Base-by-base conservation (phyloP, 208 protist species). In the Wallacemonas collosoma region DNA sequence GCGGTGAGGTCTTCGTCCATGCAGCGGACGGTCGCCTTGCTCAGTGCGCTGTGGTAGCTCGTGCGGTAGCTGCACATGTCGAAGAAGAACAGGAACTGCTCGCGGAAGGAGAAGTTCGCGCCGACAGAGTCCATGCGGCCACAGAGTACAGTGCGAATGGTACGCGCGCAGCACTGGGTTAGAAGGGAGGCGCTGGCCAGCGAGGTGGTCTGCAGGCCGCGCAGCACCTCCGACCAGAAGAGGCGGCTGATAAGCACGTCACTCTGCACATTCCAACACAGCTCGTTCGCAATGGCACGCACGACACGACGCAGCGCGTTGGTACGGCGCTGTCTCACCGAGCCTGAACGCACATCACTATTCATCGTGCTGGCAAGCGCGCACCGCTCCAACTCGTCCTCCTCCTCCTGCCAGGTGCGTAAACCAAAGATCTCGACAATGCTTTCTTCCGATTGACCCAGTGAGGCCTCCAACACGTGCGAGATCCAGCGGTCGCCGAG, bases 1-100 rank as follows among this genome's bases (percentile, higher is more conserved):
- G 77, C 15, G 35, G 68, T 74, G 72, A 88, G 78, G 36, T 75
- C 38, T 1, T 83, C 67, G n/a, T 91, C 79, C n/a, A 91, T 60
- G 58, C 76, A 81, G 8, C 45, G n/a, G 50, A 76, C 41, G 6
- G 76, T 67, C 5, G 43, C 62, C 38, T 80, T 66, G 58, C 47
- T 71, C 50, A 82, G 5, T 38, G 56, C 64, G 40, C 68, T 17
- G 48, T 75, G 68, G 66, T 87, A 82, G 26, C 26, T 43, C 11
- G 39, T 38, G 5, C 56, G 14, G 47, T 43, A 38, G 11, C 55
- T 63, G 47, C 57, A 44, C 50, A 71, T 50, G 72, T 79, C 61
- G 15, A 70, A 69, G 41, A 72, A 67, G 45, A 91, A 43, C 7
- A 88, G 63, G 55, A 91, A 88, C 38, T 80, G 44, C 44, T 67